Evolutionary conservation across 768 basidiomycete genomes (phyloP).

Genomic region (Lentinula edodes): DNA sequence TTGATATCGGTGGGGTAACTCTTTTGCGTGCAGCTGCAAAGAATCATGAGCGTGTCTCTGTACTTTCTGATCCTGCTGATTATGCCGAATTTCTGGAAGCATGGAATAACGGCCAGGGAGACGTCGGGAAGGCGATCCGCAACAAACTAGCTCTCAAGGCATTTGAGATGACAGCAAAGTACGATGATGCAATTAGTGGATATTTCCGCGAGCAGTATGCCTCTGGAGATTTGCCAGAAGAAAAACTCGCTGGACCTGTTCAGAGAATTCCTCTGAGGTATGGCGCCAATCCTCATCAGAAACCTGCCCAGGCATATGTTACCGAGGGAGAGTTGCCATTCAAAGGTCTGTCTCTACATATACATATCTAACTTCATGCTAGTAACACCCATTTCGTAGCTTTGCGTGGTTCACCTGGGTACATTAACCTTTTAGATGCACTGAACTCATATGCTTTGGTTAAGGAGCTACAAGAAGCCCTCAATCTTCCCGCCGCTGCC

Average conservation of each 20-base stretch:
- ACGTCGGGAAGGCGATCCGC: slow-evolving; percentile 65
- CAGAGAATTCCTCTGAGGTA: slow-evolving; percentile 88
- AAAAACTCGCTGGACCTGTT: slow-evolving; percentile 59
- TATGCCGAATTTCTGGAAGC: slow-evolving; percentile 77
- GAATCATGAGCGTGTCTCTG: slow-evolving; percentile 90
- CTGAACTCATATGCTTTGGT: slow-evolving; percentile 97
- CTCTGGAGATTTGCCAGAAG: slow-evolving; percentile 61
- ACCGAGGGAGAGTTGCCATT: slow-evolving; percentile 86
- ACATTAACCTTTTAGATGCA: slow-evolving; percentile 97
- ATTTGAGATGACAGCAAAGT: slow-evolving; percentile 92
- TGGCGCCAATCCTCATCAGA: slow-evolving; percentile 98
- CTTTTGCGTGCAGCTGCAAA: slow-evolving; percentile 97
- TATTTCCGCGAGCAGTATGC: slow-evolving; percentile 98
- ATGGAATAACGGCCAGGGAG: slow-evolving; percentile 70
- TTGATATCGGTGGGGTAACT: slow-evolving; percentile 98
- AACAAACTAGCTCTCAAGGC: slow-evolving; percentile 91
- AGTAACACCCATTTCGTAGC: slow-evolving; percentile 37
- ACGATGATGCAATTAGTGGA: slow-evolving; percentile 92
- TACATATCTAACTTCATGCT: background rate
- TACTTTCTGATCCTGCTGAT: slow-evolving; percentile 85
- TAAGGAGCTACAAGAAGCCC: slow-evolving; percentile 84
- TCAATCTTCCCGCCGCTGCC: slow-evolving; percentile 89
- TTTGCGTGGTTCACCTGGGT: slow-evolving; percentile 91
- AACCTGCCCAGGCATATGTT: slow-evolving; percentile 95
- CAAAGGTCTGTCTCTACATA: slow-evolving; percentile 53